These are phyloP conservation scores for Fusarium succisae DNA, from an alignment of 2,329 filamentous ascomycete genomes.

Conservation along the genomic window DNA sequence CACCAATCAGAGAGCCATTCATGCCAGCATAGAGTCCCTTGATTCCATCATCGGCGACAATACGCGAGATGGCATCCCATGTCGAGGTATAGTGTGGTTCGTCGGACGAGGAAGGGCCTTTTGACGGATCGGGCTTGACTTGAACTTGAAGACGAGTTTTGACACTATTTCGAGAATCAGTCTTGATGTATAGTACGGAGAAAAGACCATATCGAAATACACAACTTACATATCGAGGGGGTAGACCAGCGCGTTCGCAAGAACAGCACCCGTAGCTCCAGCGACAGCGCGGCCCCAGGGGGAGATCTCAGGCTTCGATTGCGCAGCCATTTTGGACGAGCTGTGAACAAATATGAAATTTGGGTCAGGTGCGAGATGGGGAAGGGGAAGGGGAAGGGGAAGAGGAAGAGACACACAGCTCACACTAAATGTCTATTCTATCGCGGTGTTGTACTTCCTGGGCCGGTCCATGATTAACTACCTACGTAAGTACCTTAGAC, in stretches of 20 bases:
- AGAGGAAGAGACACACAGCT: background rate
- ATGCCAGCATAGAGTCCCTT: constrained; percentile 90
- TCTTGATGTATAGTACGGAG: background rate
- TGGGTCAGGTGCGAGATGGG: background rate
- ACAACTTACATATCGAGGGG: constrained; percentile 89
- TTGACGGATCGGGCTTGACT: constrained; percentile 68
- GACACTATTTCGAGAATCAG: constrained; percentile 65
- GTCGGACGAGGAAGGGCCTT: constrained; percentile 55
- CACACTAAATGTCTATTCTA: constrained; percentile 9
- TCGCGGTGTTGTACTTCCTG: constrained; percentile 20
- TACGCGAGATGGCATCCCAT: constrained; percentile 87
- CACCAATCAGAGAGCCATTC: constrained; percentile 84
- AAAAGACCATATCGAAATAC: background rate
- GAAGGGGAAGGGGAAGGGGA: background rate
- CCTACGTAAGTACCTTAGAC: background rate
- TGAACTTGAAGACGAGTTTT: constrained; percentile 98
- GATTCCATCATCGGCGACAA: constrained; percentile 81
- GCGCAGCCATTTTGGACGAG: constrained; percentile 57
- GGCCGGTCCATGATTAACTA: constrained; percentile 26
- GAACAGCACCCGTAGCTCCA: constrained; percentile 89
- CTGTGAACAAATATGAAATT: background rate
- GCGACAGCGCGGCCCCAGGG: constrained; percentile 94
- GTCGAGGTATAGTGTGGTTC: constrained; percentile 83
- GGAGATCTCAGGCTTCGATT: constrained; percentile 77
- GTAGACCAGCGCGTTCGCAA: constrained; percentile 96